Base-by-base conservation (phyloP, 345 rosid genomes). In the Camelina hispida region DNA sequence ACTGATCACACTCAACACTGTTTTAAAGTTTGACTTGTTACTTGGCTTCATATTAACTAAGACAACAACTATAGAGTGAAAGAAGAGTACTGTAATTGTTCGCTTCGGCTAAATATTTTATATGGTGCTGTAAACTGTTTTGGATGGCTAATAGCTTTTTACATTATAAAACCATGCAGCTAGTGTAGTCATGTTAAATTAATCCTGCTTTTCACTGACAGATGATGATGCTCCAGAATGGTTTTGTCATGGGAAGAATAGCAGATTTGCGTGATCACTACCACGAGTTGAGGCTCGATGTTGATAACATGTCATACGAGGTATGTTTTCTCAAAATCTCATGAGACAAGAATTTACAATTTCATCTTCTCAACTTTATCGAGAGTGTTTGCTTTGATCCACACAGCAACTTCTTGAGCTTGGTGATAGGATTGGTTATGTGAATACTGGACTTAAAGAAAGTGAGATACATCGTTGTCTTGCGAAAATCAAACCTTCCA, bases 391-490 rank as follows among this genome's bases (percentile, higher is more conserved):
- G 17, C 48, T 71, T 59, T 68, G 51, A 50, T 78, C 47, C 42
- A 71, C 43, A 61, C 85, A 92, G 97, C 88, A 91, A 83, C 80
- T 91, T 76, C 85, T 91, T 1, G 98, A 94, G 82, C 91, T 94
- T 58, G 95, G 92, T 22, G 99, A 94, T 57, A 85, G 83, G 77
- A 94, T 94, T 50, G 98, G 97, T 44, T 74, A 87, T 43, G 98
- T 91, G 57, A 84, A 76, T 66, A 91, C 96, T 18, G 97, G 98
- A 66, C 77, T 94, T 54, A 88, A 85, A 75, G 97, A 90, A 53
- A 88, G 88, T 44, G 92, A 92, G 82, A 90, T 92, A 22, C 80
- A 81, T 60, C 48, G 57, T 64, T 90, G 97, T 82, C 84, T 95
- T 51, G 69, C 83, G 71, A 90, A 86, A 83, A 78, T 77, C 34